Percentiles rank a stretch among this genome's conserved stretches.
These are phyloP conservation scores for Solanum sejunctum DNA, from an alignment of 257 asterid species.

Conservation along the genomic window DNA sequence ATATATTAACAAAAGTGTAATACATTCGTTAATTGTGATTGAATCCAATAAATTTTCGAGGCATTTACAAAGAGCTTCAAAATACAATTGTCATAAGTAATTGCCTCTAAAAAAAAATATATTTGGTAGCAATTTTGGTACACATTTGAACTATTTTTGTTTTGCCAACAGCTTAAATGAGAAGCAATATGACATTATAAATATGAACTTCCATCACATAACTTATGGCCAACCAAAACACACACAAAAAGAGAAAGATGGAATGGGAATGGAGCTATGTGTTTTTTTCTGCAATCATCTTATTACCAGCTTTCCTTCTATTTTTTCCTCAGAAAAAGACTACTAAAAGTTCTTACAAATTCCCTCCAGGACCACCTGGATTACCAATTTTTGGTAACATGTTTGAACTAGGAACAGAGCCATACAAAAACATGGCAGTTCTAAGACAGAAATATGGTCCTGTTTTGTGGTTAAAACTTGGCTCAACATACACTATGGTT, in stretches of 20 bases:
- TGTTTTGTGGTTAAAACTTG: conserved; percentile 37
- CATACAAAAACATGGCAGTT: conserved; percentile 19
- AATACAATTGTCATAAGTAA: too few relatives aligned
- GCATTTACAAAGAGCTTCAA: too few relatives aligned
- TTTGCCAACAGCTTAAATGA: too few relatives aligned
- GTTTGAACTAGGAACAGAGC: conserved; percentile 28
- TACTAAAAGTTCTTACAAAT: not conserved
- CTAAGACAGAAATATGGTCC: conserved; percentile 24
- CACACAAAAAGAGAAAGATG: not conserved
- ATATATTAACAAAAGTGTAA: too few relatives aligned
- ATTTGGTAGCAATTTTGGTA: too few relatives aligned
- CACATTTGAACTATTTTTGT: too few relatives aligned
- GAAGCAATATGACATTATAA: not conserved
- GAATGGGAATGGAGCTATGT: conserved; percentile 14
- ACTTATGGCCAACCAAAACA: not conserved
- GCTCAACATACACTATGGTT: conserved; percentile 26
- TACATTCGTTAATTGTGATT: too few relatives aligned
- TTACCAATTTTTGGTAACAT: conserved; percentile 41
- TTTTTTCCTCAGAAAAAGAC: not conserved
- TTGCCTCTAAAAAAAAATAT: too few relatives aligned
- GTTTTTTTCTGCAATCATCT: not conserved
- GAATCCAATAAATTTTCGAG: too few relatives aligned
- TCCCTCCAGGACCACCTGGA: conserved; percentile 40
- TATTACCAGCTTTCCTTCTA: conserved; percentile 1
- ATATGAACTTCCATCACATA: not conserved